phyloP scores from a whole-genome alignment of 2,329 filamentous ascomycete genomes.

The Ophiostoma ips region DNA sequence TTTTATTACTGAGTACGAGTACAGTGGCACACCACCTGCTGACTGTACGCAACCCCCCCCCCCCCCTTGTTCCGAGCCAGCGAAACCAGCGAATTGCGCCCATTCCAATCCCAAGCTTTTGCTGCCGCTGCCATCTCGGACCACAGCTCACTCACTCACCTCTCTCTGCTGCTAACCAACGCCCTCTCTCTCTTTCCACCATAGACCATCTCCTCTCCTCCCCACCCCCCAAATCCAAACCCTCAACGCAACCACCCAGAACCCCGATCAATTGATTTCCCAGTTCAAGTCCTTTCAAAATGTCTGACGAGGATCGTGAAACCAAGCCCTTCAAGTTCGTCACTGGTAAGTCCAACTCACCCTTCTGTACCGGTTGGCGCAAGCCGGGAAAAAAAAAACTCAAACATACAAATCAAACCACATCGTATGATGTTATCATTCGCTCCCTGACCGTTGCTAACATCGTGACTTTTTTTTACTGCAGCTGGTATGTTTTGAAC shows the following conservation, averaged over 20 bases:
- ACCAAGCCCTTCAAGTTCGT: constrained; percentile 99
- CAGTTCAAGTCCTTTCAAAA: constrained; percentile 43
- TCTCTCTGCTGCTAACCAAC: no score
- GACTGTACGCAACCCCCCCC: not conserved
- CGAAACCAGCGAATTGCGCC: constrained; percentile 13
- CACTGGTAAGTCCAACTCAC: constrained; percentile 40
- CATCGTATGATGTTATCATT: constrained; percentile 13
- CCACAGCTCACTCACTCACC: constrained; percentile 14
- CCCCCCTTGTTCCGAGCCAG: constrained; percentile 10
- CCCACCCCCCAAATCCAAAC: constrained; percentile 14
- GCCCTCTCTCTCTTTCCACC: constrained; percentile 3
- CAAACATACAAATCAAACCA: not conserved
- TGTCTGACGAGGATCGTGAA: constrained; percentile 78
- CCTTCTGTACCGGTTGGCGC: not conserved
- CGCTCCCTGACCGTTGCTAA: constrained; percentile 6
- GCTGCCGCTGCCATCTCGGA: constrained; percentile 4
- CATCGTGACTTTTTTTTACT: not conserved
- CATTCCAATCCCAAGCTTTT: constrained; percentile 13
- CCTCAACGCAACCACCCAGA: not conserved
- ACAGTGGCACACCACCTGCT: not conserved
- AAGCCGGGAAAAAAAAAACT: constrained; percentile 5
- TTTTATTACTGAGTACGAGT: not conserved
- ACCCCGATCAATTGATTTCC: constrained; percentile 18
- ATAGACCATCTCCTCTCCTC: constrained; percentile 16
- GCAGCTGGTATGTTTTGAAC: constrained; percentile 12